These are phyloP conservation scores for Pseudogymnoascus sp. DNA, from an alignment of 2,329 filamentous ascomycete genomes.

Conservation along the genomic window DNA sequence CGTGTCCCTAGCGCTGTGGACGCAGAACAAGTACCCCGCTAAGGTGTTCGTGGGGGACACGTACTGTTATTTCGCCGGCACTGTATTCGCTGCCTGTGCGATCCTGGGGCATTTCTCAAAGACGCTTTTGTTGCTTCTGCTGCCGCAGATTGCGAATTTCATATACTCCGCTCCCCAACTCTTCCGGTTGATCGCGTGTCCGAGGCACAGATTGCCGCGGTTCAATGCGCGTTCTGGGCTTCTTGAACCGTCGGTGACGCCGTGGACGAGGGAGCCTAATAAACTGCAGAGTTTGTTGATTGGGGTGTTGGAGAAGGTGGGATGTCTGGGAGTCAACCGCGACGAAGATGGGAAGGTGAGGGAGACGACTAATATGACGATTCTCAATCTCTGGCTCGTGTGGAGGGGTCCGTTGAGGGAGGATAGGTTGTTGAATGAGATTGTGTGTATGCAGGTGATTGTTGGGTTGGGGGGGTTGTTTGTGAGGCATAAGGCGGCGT, in stretches of 20 bases:
- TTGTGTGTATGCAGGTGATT: constrained; percentile 69
- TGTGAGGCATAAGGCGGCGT: constrained; percentile 75
- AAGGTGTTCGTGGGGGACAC: constrained; percentile 96
- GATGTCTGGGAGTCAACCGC: constrained; percentile 52
- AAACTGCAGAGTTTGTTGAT: constrained; percentile 62
- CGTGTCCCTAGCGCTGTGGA: constrained; percentile 78
- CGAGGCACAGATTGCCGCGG: constrained; percentile 80
- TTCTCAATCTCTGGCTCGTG: constrained; percentile 93
- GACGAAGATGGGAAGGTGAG: constrained; percentile 64
- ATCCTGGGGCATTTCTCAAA: constrained; percentile 98
- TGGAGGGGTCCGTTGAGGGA: constrained; percentile 91
- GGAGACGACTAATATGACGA: constrained; percentile 83
- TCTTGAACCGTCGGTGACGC: constrained; percentile 78
- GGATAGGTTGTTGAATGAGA: constrained; percentile 71
- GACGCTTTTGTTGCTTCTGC: constrained; percentile 80
- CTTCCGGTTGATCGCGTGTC: constrained; percentile 84
- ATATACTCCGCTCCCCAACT: constrained; percentile 88
- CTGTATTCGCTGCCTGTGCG: constrained; percentile 96
- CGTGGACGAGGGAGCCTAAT: constrained; percentile 67
- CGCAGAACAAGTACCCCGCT: constrained; percentile 93
- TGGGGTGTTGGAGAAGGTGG: constrained; percentile 34
- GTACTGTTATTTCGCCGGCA: constrained; percentile 98
- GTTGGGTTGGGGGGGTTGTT: constrained; percentile 80
- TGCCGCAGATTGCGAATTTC: constrained; percentile 96
- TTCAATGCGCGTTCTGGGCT: constrained; percentile 83